Evolutionary conservation across 495 filamentous ascomycete species (phyloP).

Genomic region (Penicillium robsamsonii): DNA sequence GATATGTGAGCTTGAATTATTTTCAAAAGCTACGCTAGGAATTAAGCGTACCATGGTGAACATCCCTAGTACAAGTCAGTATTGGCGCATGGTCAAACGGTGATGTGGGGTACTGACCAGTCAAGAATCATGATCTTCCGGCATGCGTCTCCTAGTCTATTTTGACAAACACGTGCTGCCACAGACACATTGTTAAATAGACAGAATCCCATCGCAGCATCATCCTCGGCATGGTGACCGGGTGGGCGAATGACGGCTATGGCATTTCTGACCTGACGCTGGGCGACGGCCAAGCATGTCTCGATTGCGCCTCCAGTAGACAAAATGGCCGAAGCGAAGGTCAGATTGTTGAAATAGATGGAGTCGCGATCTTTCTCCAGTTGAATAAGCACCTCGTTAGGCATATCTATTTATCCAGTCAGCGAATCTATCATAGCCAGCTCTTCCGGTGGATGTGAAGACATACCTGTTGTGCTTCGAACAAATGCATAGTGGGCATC

Average conservation of each 20-base stretch:
- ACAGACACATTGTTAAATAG: constrained; percentile 96
- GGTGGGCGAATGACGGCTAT: constrained; percentile 94
- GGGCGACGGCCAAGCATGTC: constrained; percentile 80
- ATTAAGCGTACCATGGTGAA: constrained; percentile 55
- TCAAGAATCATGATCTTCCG: constrained; percentile 91
- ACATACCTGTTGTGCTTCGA: constrained; percentile 52
- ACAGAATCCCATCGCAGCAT: constrained; percentile 88
- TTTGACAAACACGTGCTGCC: constrained; percentile 78
- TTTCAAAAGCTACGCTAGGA: not conserved
- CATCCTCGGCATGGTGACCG: constrained; percentile 88
- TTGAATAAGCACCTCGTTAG: constrained; percentile 60
- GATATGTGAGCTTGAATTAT: constrained; percentile 16
- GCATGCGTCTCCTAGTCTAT: constrained; percentile 69
- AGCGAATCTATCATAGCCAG: constrained; percentile 6
- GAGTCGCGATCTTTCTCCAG: constrained; percentile 72
- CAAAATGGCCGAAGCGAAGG: constrained; percentile 74
- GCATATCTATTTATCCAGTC: constrained; percentile 38
- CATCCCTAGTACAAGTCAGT: constrained; percentile 52
- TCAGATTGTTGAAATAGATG: constrained; percentile 82
- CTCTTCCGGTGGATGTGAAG: not conserved
- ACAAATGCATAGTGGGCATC: constrained; percentile 76
- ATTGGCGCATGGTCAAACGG: not conserved
- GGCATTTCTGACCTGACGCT: constrained; percentile 80
- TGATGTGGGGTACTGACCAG: constrained; percentile 63
- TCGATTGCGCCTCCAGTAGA: constrained; percentile 96